phyloP scores from a whole-genome alignment of 768 basidiomycete genomes.

The Coprinopsis marcescibilis region DNA sequence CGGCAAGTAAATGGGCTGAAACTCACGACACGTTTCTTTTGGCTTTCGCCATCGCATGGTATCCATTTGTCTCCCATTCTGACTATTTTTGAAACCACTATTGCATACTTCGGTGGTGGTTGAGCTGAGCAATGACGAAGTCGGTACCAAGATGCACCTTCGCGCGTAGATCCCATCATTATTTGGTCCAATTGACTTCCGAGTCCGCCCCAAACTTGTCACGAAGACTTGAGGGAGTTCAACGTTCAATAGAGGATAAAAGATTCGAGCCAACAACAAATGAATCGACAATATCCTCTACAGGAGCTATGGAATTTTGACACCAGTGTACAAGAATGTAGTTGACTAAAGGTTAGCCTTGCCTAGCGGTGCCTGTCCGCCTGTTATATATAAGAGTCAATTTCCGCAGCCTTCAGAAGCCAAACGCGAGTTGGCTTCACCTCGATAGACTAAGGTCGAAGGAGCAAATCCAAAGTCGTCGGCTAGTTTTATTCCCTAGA shows the following conservation, averaged over 20 bases:
- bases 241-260: no score
- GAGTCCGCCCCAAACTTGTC: no score
- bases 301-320: no score
- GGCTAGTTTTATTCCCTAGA: slow-evolving; percentile 58
- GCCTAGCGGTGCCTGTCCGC: slow-evolving; percentile 52
- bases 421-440: slow-evolving; percentile 25
- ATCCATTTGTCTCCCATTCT: slow-evolving; percentile 47
- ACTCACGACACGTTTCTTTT: slow-evolving; percentile 86
- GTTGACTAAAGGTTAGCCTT: slow-evolving; percentile 59
- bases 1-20: slow-evolving; percentile 10
- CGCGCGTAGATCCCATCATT: slow-evolving; percentile 6
- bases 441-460: slow-evolving; percentile 74
- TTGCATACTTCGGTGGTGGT: not conserved
- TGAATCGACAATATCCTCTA: no score
- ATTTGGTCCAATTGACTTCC: not conserved
- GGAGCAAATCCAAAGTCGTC: slow-evolving; percentile 85
- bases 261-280: no score
- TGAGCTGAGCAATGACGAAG: not conserved
- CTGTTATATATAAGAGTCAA: slow-evolving; percentile 22
- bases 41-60: slow-evolving; percentile 64
- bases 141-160: not conserved
- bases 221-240: no score
- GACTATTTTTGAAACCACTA: slow-evolving; percentile 1
- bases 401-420: slow-evolving; percentile 1
- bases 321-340: no score